Base-by-base conservation (phyloP, 768 basidiomycete genomes). In the Panaeolus papilionaceus region DNA sequence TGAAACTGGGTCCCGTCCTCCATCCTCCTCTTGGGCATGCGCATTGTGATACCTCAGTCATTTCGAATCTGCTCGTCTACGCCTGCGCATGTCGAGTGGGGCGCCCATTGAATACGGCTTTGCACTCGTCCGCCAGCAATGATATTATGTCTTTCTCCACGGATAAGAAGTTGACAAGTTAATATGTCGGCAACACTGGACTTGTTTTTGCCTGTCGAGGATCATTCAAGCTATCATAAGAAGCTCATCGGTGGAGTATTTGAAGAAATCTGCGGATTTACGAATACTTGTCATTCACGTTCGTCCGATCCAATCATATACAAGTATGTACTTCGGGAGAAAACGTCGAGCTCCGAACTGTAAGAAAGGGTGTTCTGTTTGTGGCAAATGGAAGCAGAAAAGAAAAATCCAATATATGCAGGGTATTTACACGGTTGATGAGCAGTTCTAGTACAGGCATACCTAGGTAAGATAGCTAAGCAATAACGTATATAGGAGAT, bases 371-470 rank as follows among this genome's bases (percentile, higher is more conserved):
- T 58, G 33, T 37, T 10, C 47, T 49, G n/a, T 28, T 28, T 58
- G 54, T 58, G 54, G 54, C 14, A 37, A 37, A 28, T 58, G 28
- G 54, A 58, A 58, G 54, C 54, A 28, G n/a, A 47, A 28, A 49
- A 20, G 23, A 49, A 33, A 58, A 58, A 28, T 58, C 54, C 54
- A 33, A 16, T 58, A 33, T 58, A 58, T 58, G 54, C 54, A 58
- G 28, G 54, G 54, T 58, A 58, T 58, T 58, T 58, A 58, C 54
- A 58, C 54, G 54, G 54, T 58, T 37, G 54, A 58, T 58, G 54
- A 58, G 54, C 14, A 58, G 54, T 28, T 58, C 28, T 58, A 58
- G 33, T 58, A 58, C 54, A 58, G 28, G 54, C 20, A 58, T 58
- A 58, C 54, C 54, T 58, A 58, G 28, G 54, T 58, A 33, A 58